A percentile compares a stretch with the other conserved stretches of the same genome.
Evolutionary conservation across 257 asterid species (phyloP).

Genomic region (Ligustrum vulgare): DNA sequence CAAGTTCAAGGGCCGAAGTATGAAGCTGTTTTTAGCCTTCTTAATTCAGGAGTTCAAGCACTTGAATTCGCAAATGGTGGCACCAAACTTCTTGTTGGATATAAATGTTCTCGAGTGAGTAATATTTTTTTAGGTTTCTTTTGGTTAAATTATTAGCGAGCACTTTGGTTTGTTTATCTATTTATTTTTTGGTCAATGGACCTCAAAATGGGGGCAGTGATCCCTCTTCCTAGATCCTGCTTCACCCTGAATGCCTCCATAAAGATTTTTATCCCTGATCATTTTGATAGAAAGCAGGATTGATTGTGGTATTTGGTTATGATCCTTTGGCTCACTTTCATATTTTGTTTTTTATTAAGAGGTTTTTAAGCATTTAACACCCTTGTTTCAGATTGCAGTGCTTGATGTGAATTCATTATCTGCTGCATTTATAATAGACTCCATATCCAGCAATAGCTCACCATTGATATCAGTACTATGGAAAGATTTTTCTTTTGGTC

Average conservation of each 20-base stretch:
- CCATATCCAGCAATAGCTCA: constrained; percentile 38
- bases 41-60: constrained; percentile 57
- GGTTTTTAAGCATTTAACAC: constrained; percentile 19
- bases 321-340: not conserved
- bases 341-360: constrained; percentile 3
- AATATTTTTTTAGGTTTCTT: constrained; percentile 22
- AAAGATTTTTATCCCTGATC: constrained; percentile 5
- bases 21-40: constrained; percentile 68
- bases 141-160: not conserved
- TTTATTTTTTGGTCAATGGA: not conserved
- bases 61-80: constrained; percentile 57
- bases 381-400: constrained; percentile 72
- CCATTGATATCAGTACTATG: constrained; percentile 50
- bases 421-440: constrained; percentile 54
- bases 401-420: constrained; percentile 68
- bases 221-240: constrained; percentile 16
- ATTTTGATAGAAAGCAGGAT: constrained; percentile 15
- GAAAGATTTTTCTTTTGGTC: constrained; percentile 38
- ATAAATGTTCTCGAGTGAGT: constrained; percentile 72
- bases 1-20: constrained; percentile 59
- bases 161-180: constrained; percentile 15
- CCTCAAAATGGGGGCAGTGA: constrained; percentile 7
- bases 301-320: not conserved
- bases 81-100: constrained; percentile 68
- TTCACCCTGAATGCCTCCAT: constrained; percentile 5